Base-by-base conservation (phyloP, 352 stramenopile species). In the Pythium folliculosum region DNA sequence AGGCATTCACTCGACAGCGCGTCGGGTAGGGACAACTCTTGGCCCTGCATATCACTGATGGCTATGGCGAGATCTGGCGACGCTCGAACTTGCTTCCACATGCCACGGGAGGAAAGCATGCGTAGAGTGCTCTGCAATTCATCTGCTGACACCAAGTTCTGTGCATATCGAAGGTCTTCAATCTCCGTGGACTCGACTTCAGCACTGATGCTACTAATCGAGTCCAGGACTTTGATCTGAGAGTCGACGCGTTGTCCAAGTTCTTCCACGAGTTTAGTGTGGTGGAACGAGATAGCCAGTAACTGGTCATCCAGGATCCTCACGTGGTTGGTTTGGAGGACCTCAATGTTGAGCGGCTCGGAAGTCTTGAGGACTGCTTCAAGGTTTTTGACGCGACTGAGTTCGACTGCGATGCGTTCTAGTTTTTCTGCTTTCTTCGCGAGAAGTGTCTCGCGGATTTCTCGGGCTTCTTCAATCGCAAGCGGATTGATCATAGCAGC, bases 241-340 rank as follows among this genome's bases (percentile, higher is more conserved):
- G 70, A 53, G 38, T 77, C 75, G 22, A 89, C 32, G 5, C 76
- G 75, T 40, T 79, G 71, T 51, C 72, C 75, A 6, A 92, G 35
- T 48, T 90, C 76, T 25, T 79, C 75, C 23, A 61, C 63, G 10
- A 91, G 68, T 25, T 72, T 67, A 13, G 69, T 75, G 16, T 69
- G 65, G 1, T 63, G 43, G 12, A 58, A 51, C 4, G 77, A 43
- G 19, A 92, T 57, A 22, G 84, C 76, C 17, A 78, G 77, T 21
- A 91, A 72, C 62, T 92, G 82, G 30, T 87, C 76, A 9, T 90
- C 67, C 0, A 92, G 67, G 23, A 82, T 81, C 27, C 56, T 64
- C 14, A 81, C 82, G 32, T 73, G 69, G 12, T 75, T 37, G 3
- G 49, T 58, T 19, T 72, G 56, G 44, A 90, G 55, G 19, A 73